A percentile compares a stretch with the other conserved stretches of the same genome.
Conservation (phyloP, 805 yeast genomes). For the Candida loeiensis region DNA sequence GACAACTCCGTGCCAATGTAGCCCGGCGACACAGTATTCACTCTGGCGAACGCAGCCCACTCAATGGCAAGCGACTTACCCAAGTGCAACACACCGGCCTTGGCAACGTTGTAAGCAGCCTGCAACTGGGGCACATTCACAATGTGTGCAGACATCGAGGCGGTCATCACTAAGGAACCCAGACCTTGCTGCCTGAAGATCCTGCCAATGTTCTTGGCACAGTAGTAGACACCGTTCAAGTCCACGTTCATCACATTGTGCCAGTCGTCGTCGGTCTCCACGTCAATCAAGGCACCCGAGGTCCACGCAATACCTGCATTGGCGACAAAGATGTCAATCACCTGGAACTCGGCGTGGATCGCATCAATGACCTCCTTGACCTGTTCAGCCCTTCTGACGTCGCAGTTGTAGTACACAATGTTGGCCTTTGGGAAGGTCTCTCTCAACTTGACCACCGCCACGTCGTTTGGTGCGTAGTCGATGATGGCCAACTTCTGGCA, state of each 20-base stretch:
- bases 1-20: slow-evolving; percentile 70
- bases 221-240: slow-evolving; percentile 74
- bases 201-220: slow-evolving; percentile 71
- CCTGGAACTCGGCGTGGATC: slow-evolving; percentile 31
- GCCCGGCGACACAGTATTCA: slow-evolving; percentile 82
- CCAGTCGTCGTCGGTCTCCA: slow-evolving; percentile 59
- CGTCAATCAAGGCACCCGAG: slow-evolving; percentile 38
- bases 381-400: slow-evolving; percentile 37
- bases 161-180: slow-evolving; percentile 81
- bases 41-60: slow-evolving; percentile 84
- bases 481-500: slow-evolving; percentile 35
- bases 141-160: slow-evolving; percentile 86
- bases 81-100: slow-evolving; percentile 78
- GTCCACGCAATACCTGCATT: slow-evolving; percentile 50
- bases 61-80: slow-evolving; percentile 79
- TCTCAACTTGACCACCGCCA: slow-evolving; percentile 23
- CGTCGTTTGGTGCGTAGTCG: slow-evolving; percentile 34
- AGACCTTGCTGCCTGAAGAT: slow-evolving; percentile 67
- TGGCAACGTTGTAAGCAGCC: slow-evolving; percentile 81
- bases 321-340: slow-evolving; percentile 43
- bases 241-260: slow-evolving; percentile 69
- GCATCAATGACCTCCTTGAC: slow-evolving; percentile 31
- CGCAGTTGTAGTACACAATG: slow-evolving; percentile 33
- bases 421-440: slow-evolving; percentile 29
- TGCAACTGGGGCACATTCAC: slow-evolving; percentile 85